Conservation (phyloP, 2,329 filamentous ascomycete species). For the Thielaviopsis ethacetica region DNA sequence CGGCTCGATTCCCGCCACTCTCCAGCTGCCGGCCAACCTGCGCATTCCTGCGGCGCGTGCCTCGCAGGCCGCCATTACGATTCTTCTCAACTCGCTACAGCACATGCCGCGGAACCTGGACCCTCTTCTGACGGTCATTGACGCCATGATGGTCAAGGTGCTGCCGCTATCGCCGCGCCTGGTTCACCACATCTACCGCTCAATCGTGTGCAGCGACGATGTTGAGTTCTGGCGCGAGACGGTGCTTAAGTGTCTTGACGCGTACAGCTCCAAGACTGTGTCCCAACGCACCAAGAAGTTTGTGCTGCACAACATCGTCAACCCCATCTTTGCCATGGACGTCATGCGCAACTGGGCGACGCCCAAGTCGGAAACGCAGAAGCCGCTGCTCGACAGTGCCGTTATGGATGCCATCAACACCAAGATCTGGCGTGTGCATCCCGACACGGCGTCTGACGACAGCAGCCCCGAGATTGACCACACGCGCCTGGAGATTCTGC, state of each 20-base stretch:
- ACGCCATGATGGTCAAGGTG: conserved; percentile 68
- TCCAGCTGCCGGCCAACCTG: conserved; percentile 53
- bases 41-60: conserved; percentile 57
- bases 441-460: conserved; percentile 70
- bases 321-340: conserved; percentile 93
- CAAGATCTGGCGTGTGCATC: conserved; percentile 84
- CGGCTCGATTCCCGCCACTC: conserved; percentile 41
- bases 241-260: conserved; percentile 70
- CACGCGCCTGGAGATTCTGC: conserved; percentile 86
- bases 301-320: conserved; percentile 78
- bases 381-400: conserved; percentile 61
- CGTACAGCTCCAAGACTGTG: conserved; percentile 63
- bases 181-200: conserved; percentile 66
- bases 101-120: conserved; percentile 63
- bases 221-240: conserved; percentile 74
- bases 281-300: conserved; percentile 89
- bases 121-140: conserved; percentile 68
- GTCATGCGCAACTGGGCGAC: conserved; percentile 64
- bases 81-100: conserved; percentile 66
- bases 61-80: conserved; percentile 65
- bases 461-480: conserved; percentile 77
- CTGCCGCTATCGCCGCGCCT: conserved; percentile 62
- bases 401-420: conserved; percentile 83
- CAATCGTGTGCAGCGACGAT: conserved; percentile 70
- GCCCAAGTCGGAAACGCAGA: conserved; percentile 35